Evolutionary conservation across 371 early-diverging fungal genomes (phyloP), one percentile per base, ranked within the genome.

Genomic region (Batkoa obscura): DNA sequence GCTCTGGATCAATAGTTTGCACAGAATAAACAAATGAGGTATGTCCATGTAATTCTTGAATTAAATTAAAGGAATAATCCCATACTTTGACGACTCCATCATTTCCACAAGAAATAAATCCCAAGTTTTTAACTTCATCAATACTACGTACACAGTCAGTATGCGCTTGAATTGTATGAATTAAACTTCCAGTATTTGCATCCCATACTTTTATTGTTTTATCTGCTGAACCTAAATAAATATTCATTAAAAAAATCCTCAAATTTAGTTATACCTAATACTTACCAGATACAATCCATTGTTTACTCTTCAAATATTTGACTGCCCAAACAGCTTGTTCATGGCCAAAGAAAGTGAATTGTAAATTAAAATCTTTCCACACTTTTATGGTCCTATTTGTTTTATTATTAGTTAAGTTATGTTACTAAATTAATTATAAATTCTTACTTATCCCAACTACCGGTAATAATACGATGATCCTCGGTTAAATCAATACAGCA

Each of bases 401-500:
- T 37, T 33, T 49, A 10, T 34, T 35, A 58, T 53, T 32, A 58
- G 66, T 68, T 0, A 52, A 66, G 43, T 62, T 64, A 9, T 68
- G 66, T 51, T 17, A 8, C 8, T 10, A 0, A 41, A 35, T 12
- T 30, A 10, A 32, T 33, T 9, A 35, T 12, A 45, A 8, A 33
- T 17, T 57, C 72, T 57, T 70, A 90, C 92, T 78, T 84, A 70
- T 98, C 98, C 98, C 97, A 96, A 13, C 93, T 93, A 9, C 94
- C 96, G 13, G 94, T 90, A 2, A 96, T 74, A 30, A 89, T 71
- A 33, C 73, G 65, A 1, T 86, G 89, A 34, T 77, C 74, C 0
- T 72, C 64, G 2, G 80, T 71, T 0, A 74, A 68, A 5, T 74
- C 71, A 30, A 98, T 66, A 1, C 85, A 73, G 62, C 89, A 85